Percentiles rank a stretch among this genome's conserved stretches.
Conservation (phyloP, 345 rosid species). For the Carallia brachiata region DNA sequence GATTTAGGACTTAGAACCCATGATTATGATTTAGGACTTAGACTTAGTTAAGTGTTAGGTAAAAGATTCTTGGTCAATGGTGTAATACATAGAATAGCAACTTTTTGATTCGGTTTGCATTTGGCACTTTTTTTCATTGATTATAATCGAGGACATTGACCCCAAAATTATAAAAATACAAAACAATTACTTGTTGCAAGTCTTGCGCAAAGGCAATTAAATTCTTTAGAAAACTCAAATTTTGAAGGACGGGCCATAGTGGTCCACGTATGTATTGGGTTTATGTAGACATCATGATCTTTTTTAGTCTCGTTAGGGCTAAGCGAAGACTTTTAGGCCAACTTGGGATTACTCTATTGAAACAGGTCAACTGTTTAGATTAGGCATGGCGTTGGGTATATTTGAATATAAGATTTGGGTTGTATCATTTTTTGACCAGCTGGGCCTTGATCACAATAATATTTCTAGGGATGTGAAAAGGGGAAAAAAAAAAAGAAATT, state of each 20-base stretch:
- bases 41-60: neutral
- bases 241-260: neutral
- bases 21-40: neutral
- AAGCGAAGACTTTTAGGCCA: conserved; percentile 36
- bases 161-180: conserved; percentile 12
- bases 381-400: conserved; percentile 27
- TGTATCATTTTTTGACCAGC: neutral
- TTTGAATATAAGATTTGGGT: conserved; percentile 1
- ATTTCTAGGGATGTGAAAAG: neutral
- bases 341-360: conserved; percentile 44
- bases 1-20: neutral
- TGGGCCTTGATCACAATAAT: too few species aligned
- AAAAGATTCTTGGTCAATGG: neutral
- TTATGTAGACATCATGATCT: neutral
- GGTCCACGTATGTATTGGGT: conserved; percentile 8
- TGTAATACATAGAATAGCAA: neutral
- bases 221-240: neutral
- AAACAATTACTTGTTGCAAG: conserved; percentile 23
- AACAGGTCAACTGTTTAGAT: conserved; percentile 46
- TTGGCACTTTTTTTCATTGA: conserved; percentile 15
- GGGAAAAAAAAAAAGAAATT: neutral
- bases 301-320: conserved; percentile 14
- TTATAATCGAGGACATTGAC: conserved; percentile 36
- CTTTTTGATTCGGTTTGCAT: conserved; percentile 31
- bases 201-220: conserved; percentile 16